phyloP scores from a whole-genome alignment of 2,329 filamentous ascomycete species.

The Sclerotinia subarctica region DNA sequence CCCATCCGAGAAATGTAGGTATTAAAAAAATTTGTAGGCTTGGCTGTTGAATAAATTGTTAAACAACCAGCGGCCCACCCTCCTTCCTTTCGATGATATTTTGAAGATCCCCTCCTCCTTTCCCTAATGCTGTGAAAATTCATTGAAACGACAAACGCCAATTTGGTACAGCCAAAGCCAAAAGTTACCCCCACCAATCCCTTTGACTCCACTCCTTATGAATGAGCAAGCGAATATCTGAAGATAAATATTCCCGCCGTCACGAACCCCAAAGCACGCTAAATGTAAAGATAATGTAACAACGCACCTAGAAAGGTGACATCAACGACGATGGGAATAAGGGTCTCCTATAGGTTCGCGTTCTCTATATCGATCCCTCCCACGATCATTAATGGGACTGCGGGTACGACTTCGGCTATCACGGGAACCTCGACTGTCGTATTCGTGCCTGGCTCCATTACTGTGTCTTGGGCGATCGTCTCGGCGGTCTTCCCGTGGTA shows the following conservation, averaged over 20 bases:
- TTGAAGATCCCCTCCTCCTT: neutral
- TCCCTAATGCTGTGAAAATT: neutral
- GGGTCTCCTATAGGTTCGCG: slow-evolving; percentile 32
- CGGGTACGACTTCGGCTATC: slow-evolving; percentile 45
- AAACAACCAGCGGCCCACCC: neutral
- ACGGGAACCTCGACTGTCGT: slow-evolving; percentile 42
- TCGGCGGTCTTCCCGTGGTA: slow-evolving; percentile 40
- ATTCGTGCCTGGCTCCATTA: slow-evolving; percentile 41
- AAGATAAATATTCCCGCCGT: neutral
- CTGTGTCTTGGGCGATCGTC: slow-evolving; percentile 33
- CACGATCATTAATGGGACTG: slow-evolving; percentile 42
- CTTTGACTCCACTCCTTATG: slow-evolving; percentile 3
- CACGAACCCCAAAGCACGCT: slow-evolving; percentile 10
- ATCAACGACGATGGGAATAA: slow-evolving; percentile 17
- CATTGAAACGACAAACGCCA: slow-evolving; percentile 8
- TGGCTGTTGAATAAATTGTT: neutral
- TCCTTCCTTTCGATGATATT: neutral
- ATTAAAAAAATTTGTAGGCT: neutral
- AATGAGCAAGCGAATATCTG: neutral
- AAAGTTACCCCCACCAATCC: slow-evolving; percentile 8
- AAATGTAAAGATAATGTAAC: slow-evolving; percentile 13
- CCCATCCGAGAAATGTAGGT: neutral
- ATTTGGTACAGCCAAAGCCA: slow-evolving; percentile 8
- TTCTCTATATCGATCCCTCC: slow-evolving; percentile 45
- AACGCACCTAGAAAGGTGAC: neutral